phyloP scores from a whole-genome alignment of 2,329 filamentous ascomycete species.

The Aspergillus latus region DNA sequence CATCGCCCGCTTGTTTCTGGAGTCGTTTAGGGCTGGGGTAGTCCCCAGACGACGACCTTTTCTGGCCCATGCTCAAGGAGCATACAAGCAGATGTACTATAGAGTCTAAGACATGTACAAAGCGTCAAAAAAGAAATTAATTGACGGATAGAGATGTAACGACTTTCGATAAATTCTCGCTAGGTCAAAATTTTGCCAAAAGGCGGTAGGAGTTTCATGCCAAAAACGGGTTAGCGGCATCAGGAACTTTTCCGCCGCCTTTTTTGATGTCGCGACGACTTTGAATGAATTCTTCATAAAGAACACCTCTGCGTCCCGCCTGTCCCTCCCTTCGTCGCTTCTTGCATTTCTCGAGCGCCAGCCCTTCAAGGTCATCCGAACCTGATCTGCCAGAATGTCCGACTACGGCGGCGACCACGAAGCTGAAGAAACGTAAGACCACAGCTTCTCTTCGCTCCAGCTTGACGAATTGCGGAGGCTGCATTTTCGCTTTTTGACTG shows the following conservation, averaged over 20 bases:
- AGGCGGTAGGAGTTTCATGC: conserved; percentile 31
- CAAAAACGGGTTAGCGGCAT: conserved; percentile 29
- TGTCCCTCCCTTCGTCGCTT: conserved; percentile 15
- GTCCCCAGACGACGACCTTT: conserved; percentile 35
- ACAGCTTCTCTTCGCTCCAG: background rate
- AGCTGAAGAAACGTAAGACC: conserved; percentile 57
- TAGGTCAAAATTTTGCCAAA: conserved; percentile 33
- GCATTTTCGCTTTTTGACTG: background rate
- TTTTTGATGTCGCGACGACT: conserved; percentile 26
- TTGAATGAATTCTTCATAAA: conserved; percentile 20
- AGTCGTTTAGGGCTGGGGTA: conserved; percentile 31
- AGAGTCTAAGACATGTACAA: background rate
- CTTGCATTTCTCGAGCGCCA: conserved; percentile 12
- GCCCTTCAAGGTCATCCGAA: conserved; percentile 17
- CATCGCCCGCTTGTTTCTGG: conserved; percentile 30
- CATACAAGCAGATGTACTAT: conserved; percentile 4
- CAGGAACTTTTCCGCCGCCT: conserved; percentile 39
- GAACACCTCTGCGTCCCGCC: conserved; percentile 18
- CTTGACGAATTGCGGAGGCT: background rate
- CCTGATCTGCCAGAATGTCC: conserved; percentile 57
- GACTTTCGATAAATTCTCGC: conserved; percentile 16
- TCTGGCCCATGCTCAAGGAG: conserved; percentile 33
- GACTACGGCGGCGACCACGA: conserved; percentile 71
- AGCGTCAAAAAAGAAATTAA: background rate
- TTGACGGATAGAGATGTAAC: conserved; percentile 7